Evolutionary conservation across 176 grass and related monocot species (phyloP).

Genomic region (Avena atlantica): DNA sequence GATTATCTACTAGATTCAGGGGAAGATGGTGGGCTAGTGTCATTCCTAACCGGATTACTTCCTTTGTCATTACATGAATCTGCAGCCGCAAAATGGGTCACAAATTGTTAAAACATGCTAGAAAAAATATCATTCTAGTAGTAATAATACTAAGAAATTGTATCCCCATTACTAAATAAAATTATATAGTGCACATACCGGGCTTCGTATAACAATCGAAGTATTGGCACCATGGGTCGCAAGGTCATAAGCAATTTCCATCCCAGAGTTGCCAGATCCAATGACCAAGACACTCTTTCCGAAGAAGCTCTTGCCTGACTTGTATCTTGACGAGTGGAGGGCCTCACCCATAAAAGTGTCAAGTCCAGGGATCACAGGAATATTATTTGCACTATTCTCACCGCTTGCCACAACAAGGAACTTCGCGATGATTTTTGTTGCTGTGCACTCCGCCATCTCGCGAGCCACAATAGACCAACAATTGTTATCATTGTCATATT

Average conservation of each 20-base stretch:
- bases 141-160: not conserved
- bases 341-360: slow-evolving; percentile 25
- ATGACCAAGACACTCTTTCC: slow-evolving; percentile 45
- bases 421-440: not conserved
- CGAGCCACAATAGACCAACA: not conserved
- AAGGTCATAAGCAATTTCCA: slow-evolving; percentile 69
- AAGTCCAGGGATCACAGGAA: slow-evolving; percentile 37
- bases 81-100: not conserved
- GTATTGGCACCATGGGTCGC: slow-evolving; percentile 33
- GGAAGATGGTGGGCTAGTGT: slow-evolving; percentile 34
- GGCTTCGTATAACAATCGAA: slow-evolving; percentile 41
- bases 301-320: slow-evolving; percentile 32
- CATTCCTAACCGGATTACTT: slow-evolving; percentile 55
- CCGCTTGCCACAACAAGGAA: slow-evolving; percentile 59
- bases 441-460: not conserved
- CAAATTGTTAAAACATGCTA: not conserved
- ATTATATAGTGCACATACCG: slow-evolving; percentile 30
- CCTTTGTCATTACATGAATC: slow-evolving; percentile 60
- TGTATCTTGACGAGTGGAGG: slow-evolving; percentile 45
- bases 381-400: slow-evolving; percentile 31
- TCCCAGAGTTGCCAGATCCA: slow-evolving; percentile 57
- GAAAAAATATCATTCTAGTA: not conserved
- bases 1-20: slow-evolving; percentile 9
- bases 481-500: not conserved
- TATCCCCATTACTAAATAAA: not conserved